phyloP scores from a whole-genome alignment of 2,329 filamentous ascomycete species.

The Thielaviopsis ethacetica region DNA sequence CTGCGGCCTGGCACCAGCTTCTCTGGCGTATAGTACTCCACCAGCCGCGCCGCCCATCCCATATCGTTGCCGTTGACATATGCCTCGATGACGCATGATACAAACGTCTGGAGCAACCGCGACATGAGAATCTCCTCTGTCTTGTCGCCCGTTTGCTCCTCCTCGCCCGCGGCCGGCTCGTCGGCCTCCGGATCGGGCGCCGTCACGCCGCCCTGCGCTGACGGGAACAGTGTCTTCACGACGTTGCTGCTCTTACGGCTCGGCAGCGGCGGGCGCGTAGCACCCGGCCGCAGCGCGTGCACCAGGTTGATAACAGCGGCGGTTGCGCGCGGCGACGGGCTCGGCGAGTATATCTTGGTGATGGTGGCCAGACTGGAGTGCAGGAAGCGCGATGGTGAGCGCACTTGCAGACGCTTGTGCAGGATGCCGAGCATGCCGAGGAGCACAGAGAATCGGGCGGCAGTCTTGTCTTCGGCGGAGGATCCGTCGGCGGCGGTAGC shows the following conservation, averaged over 20 bases:
- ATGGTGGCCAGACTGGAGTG: slow-evolving; percentile 62
- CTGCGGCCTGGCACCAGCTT: slow-evolving; percentile 43
- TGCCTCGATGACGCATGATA: slow-evolving; percentile 61
- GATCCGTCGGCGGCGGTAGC: slow-evolving; percentile 1
- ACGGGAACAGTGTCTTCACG: slow-evolving; percentile 20
- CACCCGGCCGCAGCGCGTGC: slow-evolving; percentile 45
- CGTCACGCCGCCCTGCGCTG: slow-evolving; percentile 18
- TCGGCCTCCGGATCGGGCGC: slow-evolving; percentile 42
- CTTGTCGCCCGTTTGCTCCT: slow-evolving; percentile 25
- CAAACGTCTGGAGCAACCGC: slow-evolving; percentile 55
- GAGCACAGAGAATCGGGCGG: slow-evolving; percentile 42
- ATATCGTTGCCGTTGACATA: slow-evolving; percentile 48
- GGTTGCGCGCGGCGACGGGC: slow-evolving; percentile 42
- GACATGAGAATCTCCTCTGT: slow-evolving; percentile 45
- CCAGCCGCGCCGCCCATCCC: slow-evolving; percentile 46
- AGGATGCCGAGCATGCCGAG: slow-evolving; percentile 57
- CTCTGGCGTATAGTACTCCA: slow-evolving; percentile 52
- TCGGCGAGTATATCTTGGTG: slow-evolving; percentile 46
- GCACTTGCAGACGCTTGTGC: slow-evolving; percentile 59
- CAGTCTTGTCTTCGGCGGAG: slow-evolving; percentile 10
- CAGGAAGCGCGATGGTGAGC: slow-evolving; percentile 62
- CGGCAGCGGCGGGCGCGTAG: slow-evolving; percentile 47
- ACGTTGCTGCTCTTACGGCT: slow-evolving; percentile 40
- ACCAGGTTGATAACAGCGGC: slow-evolving; percentile 54
- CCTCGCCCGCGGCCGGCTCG: slow-evolving; percentile 25